A percentile compares a stretch with the other conserved stretches of the same genome.
Evolutionary conservation across 192 early-diverging fungal genomes (phyloP).

Genomic region (Powellomyces hirtus): DNA sequence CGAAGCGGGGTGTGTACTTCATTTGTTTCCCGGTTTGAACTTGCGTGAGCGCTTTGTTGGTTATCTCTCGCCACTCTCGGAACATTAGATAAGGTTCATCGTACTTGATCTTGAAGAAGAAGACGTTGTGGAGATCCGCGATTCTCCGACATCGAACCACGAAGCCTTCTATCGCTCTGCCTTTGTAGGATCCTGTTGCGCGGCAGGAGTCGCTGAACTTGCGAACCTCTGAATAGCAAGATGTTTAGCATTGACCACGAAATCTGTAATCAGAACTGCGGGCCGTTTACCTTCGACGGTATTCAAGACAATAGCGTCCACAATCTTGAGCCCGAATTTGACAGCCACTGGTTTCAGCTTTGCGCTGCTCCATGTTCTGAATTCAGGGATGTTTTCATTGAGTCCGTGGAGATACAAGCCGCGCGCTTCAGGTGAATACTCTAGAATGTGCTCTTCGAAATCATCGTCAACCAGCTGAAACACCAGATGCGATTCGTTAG

Average conservation of each 20-base stretch:
- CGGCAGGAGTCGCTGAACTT: slow-evolving; percentile 67
- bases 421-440: slow-evolving; percentile 70
- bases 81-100: slow-evolving; percentile 94
- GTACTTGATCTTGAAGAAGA: slow-evolving; percentile 92
- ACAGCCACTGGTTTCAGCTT: slow-evolving; percentile 62
- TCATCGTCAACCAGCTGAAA: slow-evolving; percentile 87
- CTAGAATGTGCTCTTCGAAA: slow-evolving; percentile 94
- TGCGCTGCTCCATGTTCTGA: slow-evolving; percentile 69
- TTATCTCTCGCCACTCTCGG: slow-evolving; percentile 95
- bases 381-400: slow-evolving; percentile 72
- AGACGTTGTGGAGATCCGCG: slow-evolving; percentile 20
- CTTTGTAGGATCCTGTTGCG: slow-evolving; percentile 62
- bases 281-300: no score
- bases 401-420: slow-evolving; percentile 93
- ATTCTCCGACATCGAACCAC: slow-evolving; percentile 74
- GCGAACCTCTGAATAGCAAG: slow-evolving; percentile 69
- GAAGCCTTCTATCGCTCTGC: slow-evolving; percentile 83
- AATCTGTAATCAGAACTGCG: no score
- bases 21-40: slow-evolving; percentile 29
- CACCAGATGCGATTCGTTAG: not conserved
- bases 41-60: slow-evolving; percentile 59
- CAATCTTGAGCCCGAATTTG: slow-evolving; percentile 70
- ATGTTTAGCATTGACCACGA: not conserved
- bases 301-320: slow-evolving; percentile 53
- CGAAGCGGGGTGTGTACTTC: slow-evolving; percentile 39